Percentiles rank a stretch among this genome's conserved stretches.
Evolutionary conservation across 2,329 filamentous ascomycete species (phyloP).

Genomic region (Verticillium nonalfalfae): DNA sequence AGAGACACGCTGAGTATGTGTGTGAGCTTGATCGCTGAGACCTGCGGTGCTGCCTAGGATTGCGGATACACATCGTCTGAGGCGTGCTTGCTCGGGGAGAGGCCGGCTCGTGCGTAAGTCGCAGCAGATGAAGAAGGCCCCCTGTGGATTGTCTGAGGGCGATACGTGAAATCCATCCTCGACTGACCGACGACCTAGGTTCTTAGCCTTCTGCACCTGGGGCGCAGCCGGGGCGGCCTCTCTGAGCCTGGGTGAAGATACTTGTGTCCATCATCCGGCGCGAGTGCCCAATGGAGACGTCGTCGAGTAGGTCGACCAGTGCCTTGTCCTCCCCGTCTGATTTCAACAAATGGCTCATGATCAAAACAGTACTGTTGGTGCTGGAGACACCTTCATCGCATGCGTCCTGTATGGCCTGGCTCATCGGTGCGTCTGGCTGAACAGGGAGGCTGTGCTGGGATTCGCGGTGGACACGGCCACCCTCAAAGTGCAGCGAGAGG

Average conservation of each 20-base stretch:
- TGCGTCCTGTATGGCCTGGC: conserved; percentile 60
- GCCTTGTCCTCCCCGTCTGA: background rate
- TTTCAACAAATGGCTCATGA: background rate
- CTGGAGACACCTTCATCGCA: conserved; percentile 71
- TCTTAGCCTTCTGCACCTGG: conserved; percentile 52
- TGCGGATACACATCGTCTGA: conserved; percentile 34
- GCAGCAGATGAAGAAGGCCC: background rate
- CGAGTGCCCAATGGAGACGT: conserved; percentile 32
- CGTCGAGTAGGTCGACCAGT: conserved; percentile 48
- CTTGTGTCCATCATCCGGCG: conserved; percentile 35
- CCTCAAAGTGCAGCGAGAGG: conserved; percentile 60
- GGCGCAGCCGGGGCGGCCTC: conserved; percentile 40
- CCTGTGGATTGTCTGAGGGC: background rate
- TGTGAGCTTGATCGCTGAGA: background rate
- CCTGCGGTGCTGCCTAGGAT: conserved; percentile 13
- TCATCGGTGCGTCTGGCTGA: conserved; percentile 42
- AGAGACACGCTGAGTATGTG: too few species aligned
- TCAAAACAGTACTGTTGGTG: conserved; percentile 56
- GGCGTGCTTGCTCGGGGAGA: conserved; percentile 43
- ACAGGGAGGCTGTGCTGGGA: conserved; percentile 36
- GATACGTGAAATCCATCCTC: background rate
- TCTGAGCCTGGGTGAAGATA: conserved; percentile 27
- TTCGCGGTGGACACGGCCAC: conserved; percentile 64
- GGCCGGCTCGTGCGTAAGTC: conserved; percentile 36
- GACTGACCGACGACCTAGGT: conserved; percentile 21